Base-by-base conservation (phyloP, 2,329 filamentous ascomycete genomes). In the Aureobasidium vineae region DNA sequence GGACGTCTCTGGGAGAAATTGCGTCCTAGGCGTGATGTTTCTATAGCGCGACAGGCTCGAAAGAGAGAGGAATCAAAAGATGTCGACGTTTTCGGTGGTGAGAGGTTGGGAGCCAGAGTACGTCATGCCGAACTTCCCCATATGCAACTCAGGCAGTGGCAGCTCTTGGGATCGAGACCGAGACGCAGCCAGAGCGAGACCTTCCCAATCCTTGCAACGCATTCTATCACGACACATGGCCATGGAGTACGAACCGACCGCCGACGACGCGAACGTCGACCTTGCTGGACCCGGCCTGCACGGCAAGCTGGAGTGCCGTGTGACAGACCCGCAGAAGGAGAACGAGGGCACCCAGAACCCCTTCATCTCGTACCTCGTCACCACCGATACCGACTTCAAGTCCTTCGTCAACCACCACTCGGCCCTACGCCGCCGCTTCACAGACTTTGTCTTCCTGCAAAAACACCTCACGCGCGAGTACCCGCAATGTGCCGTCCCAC, bases 381-480 rank as follows among this genome's bases (percentile, higher is more conserved):
- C 91, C 52, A 97, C 95, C 63, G 84, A 93, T 79, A 96, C 93
- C 70, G 92, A 96, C 72, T 98, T 98, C 79, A 89, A 92, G 71
- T 90, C 92, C 70, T 99, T 98, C 78, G 90, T 95, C 77, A 91
- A 89, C 76, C 82, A 90, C 41, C 87, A 88, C 23, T 92, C 92
- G 69, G 84, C 84, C 31, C 90, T 96, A 69, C 90, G 95, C 69
- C 88, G 95, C 71, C 91, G 95, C 74, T 99, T 97, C 80, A 98
- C 94, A 72, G 95, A 99, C 80, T 99, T 99, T 76, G 89, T 96
- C 72, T 99, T 97, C 77, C 87, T 99, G 69, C 97, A 91, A 81
- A 97, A 96, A 79, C 89, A 91, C 38, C 87, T 99, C 61, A 88
- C 85, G 70, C 88, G 88, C 75, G 93, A 97, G 77, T 98, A 92